Percentiles rank a stretch among this genome's conserved stretches.
Conservation (phyloP, 2,329 filamentous ascomycete species). For the Sporothrix mexicana region DNA sequence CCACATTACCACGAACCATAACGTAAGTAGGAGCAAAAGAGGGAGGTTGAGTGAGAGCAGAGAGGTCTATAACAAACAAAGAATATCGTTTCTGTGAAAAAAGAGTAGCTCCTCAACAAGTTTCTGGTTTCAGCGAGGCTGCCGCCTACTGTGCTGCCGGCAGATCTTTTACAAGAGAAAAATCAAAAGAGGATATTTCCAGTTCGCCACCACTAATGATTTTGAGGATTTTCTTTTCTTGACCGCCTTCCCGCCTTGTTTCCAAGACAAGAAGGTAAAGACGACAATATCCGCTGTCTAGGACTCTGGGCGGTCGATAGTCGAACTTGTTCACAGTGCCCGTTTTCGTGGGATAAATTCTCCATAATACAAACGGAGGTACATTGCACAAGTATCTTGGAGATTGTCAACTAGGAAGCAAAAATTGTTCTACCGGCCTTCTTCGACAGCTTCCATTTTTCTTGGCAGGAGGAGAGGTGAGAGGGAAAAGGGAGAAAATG, state of each 20-base stretch:
- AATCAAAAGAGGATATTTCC: not conserved
- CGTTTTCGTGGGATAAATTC: slow-evolving; percentile 22
- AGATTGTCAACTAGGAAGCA: not conserved
- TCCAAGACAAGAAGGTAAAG: not conserved
- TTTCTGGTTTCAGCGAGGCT: not conserved
- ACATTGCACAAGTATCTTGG: not conserved
- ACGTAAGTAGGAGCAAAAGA: not conserved
- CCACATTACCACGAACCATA: not conserved
- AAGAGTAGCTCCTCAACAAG: not conserved
- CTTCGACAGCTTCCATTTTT: slow-evolving; percentile 19
- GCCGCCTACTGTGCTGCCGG: not conserved
- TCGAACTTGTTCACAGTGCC: slow-evolving; percentile 16
- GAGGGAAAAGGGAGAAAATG: not conserved
- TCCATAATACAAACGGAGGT: too few relatives aligned
- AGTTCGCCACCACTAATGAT: slow-evolving; percentile 4
- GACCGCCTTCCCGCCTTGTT: slow-evolving; percentile 17
- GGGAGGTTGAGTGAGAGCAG: not conserved
- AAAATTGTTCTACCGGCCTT: slow-evolving; percentile 20
- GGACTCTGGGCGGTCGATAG: not conserved
- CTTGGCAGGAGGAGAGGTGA: slow-evolving; percentile 3
- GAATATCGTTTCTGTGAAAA: not conserved
- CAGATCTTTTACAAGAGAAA: not conserved
- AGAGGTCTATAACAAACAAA: not conserved
- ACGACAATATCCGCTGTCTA: too few relatives aligned
- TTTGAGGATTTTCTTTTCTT: not conserved